Base-by-base conservation (phyloP, 2,329 filamentous ascomycete genomes). In the Nigrograna mackinnonii region DNA sequence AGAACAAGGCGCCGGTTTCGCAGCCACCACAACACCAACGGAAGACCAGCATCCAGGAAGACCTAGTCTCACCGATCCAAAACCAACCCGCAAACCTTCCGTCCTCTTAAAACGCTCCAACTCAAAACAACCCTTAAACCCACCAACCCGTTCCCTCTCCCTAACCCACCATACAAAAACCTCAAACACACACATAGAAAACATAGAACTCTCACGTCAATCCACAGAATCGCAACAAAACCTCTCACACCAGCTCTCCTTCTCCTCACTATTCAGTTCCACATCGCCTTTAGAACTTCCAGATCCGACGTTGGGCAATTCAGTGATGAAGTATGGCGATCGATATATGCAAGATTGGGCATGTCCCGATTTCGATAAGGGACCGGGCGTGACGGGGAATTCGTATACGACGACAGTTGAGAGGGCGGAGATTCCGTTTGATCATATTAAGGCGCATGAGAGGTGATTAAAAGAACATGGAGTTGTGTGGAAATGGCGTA, bases 151-250 rank as follows among this genome's bases (percentile, higher is more conserved):
- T 4, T 33, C 31, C 13, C 11, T 33, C 31, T 11, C 16, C 31
- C 31, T 33, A 9, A 31, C 48, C 12, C 52, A 56, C 7, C 28
- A 6, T 18, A 32, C 11, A 17, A n/a, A n/a, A n/a, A n/a, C n/a
- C n/a, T n/a, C n/a, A n/a, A n/a, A n/a, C n/a, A n/a, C n/a, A n/a
- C n/a, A n/a, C n/a, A n/a, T n/a, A n/a, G n/a, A n/a, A n/a, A 41
- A 45, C 2, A 32, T 52, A 21, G 49, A 45, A 21, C 38, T 39
- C n/a, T 35, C 22, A 11, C 54, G 60, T n/a, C 13, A 41, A 5
- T 62, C 58, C 3, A 49, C 57, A 12, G 63, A 67, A 2, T 64
- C 60, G 4, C 46, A 54, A 28, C 54, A 49, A 26, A 49, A 55
- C n/a, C 43, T 66, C 16, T 50, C 49, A 26, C 50, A 35, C 9